phyloP scores from a whole-genome alignment of 371 early-diverging fungal genomes.

The Mucor sp. region DNA sequence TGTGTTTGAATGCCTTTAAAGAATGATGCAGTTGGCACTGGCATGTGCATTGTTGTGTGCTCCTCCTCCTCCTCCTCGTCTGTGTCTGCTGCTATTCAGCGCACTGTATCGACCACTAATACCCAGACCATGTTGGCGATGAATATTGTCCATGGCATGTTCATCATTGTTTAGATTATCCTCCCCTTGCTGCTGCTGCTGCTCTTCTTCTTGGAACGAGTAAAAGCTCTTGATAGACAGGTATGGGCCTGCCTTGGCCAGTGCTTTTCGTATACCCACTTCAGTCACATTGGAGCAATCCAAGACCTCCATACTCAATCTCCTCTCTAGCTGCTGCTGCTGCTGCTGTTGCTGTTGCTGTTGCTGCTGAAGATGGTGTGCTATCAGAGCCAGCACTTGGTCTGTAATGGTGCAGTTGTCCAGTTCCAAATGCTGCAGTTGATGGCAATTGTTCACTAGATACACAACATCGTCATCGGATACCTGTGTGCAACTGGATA shows the following conservation, averaged over 20 bases:
- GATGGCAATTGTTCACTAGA: conserved; percentile 35
- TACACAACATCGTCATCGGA: conserved; percentile 44
- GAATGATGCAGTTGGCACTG: conserved; percentile 31
- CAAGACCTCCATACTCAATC: conserved; percentile 39
- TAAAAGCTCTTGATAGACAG: conserved; percentile 49
- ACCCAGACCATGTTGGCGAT: not conserved
- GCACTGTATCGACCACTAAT: not conserved
- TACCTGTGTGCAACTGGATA: conserved; percentile 59
- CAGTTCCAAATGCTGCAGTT: conserved; percentile 39
- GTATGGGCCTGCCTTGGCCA: conserved; percentile 35
- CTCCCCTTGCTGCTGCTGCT: not conserved
- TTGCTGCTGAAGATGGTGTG: conserved; percentile 20
- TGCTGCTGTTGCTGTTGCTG: not conserved
- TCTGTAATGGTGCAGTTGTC: conserved; percentile 49
- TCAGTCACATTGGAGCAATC: conserved; percentile 52
- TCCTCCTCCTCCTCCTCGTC: conserved; percentile 1
- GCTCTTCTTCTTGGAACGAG: conserved; percentile 28
- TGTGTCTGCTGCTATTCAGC: conserved; percentile 17
- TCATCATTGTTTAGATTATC: not conserved
- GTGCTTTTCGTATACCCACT: conserved; percentile 35
- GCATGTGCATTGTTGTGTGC: conserved; percentile 12
- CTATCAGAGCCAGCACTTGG: conserved; percentile 30
- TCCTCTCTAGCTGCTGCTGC: not conserved
- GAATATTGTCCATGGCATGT: not conserved
- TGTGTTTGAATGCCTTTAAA: conserved; percentile 7